A percentile compares a stretch with the other conserved stretches of the same genome.
Conservation (phyloP, 148 eudicot species). For the Silene latifolia region DNA sequence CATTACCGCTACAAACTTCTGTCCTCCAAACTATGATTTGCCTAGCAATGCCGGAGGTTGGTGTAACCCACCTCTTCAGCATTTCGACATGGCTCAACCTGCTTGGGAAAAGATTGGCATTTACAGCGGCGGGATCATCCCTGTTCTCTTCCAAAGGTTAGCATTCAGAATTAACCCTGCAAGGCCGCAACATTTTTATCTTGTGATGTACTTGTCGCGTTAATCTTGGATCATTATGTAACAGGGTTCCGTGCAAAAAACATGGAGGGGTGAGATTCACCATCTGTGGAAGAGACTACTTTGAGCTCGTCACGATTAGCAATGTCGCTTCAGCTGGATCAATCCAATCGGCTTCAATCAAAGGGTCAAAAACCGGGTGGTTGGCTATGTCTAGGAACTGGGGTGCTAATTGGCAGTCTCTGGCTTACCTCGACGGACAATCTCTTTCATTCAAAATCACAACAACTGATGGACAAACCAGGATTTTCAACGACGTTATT, state of each 20-base stretch:
- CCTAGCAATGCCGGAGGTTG: conserved; percentile 76
- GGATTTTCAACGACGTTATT: conserved; percentile 35
- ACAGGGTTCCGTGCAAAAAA: conserved; percentile 76
- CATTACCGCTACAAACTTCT: conserved; percentile 82
- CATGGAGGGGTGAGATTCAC: conserved; percentile 86
- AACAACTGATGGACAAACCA: conserved; percentile 53
- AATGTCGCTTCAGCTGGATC: conserved; percentile 82
- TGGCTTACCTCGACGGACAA: conserved; percentile 59
- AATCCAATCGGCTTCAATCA: conserved; percentile 51
- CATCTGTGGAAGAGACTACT: conserved; percentile 72
- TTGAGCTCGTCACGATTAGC: conserved; percentile 67
- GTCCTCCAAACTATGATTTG: conserved; percentile 76
- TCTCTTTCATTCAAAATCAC: conserved; percentile 68
- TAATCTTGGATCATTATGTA: neutral
- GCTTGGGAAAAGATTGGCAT: conserved; percentile 95
- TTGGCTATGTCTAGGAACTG: conserved; percentile 75
- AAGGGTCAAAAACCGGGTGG: conserved; percentile 72
- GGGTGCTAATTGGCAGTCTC: conserved; percentile 97
- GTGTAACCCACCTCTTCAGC: conserved; percentile 95
- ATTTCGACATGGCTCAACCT: conserved; percentile 97
- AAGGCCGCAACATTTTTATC: too few relatives aligned
- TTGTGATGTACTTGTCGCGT: neutral
- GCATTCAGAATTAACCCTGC: neutral
- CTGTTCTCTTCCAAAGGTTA: conserved; percentile 75
- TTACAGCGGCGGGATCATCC: conserved; percentile 76